Percentiles rank a stretch among this genome's conserved stretches.
phyloP scores from a whole-genome alignment of 2,329 filamentous ascomycete species.

The Paraphoma sp. region DNA sequence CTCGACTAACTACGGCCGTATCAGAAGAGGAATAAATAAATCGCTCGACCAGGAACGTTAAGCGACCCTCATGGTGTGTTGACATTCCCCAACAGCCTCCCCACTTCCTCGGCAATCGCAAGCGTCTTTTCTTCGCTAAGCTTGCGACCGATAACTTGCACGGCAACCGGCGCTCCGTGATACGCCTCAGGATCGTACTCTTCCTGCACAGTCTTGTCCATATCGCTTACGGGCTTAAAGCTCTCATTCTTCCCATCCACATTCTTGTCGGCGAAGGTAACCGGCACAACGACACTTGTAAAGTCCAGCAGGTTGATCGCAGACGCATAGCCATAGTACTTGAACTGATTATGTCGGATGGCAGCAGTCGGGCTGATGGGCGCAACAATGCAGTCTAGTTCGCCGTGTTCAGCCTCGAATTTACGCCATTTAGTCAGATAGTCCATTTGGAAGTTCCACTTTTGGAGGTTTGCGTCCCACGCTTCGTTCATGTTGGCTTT shows the following conservation, averaged over 20 bases:
- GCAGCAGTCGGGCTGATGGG: slow-evolving; percentile 28
- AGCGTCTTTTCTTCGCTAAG: slow-evolving; percentile 14
- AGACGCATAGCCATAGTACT: slow-evolving; percentile 14
- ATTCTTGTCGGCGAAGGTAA: slow-evolving; percentile 22
- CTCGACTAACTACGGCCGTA: no score
- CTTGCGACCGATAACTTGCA: slow-evolving; percentile 12
- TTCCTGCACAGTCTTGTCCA: slow-evolving; percentile 13
- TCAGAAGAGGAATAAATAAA: neutral
- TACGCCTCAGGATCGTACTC: slow-evolving; percentile 13
- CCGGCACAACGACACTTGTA: slow-evolving; percentile 24
- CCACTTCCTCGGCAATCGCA: slow-evolving; percentile 10
- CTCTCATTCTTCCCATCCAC: slow-evolving; percentile 13
- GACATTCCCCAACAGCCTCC: slow-evolving; percentile 4
- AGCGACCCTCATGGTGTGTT: slow-evolving; percentile 1
- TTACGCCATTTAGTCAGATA: slow-evolving; percentile 8
- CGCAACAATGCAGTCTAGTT: slow-evolving; percentile 13
- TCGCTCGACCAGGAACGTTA: neutral
- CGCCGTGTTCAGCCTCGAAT: slow-evolving; percentile 5
- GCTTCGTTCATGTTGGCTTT: slow-evolving; percentile 10
- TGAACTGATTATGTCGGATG: slow-evolving; percentile 11
- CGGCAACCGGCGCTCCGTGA: slow-evolving; percentile 14
- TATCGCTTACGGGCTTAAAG: slow-evolving; percentile 21
- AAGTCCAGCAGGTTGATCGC: slow-evolving; percentile 16
- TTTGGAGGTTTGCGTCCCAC: slow-evolving; percentile 12
- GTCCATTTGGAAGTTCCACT: slow-evolving; percentile 13